Conservation (phyloP, 768 basidiomycete species). For the Rhodotorula graminis region DNA sequence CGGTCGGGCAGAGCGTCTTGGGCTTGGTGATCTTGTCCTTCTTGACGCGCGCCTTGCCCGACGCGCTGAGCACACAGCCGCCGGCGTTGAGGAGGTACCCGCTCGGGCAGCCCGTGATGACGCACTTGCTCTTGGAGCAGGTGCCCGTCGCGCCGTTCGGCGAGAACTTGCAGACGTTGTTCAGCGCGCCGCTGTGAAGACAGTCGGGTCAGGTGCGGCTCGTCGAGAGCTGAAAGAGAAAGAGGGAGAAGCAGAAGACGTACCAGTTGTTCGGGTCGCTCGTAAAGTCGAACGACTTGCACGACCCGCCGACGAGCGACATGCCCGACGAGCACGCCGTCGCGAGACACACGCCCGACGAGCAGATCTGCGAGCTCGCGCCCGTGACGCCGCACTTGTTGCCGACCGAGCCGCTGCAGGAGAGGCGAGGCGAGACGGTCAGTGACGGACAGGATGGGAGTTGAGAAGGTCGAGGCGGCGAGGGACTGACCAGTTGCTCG, state of each 20-base stretch:
- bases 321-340: conserved; percentile 22
- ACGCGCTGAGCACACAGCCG: conserved; percentile 6
- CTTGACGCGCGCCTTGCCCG: conserved; percentile 21
- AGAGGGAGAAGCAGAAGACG: too few species aligned
- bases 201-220: too few species aligned
- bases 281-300: background rate
- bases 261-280: conserved; percentile 19
- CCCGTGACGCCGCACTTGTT: conserved; percentile 1
- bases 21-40: background rate
- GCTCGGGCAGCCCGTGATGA: conserved; percentile 1
- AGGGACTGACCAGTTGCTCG: background rate
- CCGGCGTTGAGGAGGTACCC: conserved; percentile 6
- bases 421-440: too few species aligned
- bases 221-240: too few species aligned
- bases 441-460: too few species aligned
- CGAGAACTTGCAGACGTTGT: conserved; percentile 12
- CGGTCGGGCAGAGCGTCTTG: conserved; percentile 26
- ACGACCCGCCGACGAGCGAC: conserved; percentile 12
- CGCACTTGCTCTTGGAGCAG: conserved; percentile 3
- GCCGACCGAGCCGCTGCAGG: background rate
- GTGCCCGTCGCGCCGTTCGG: background rate
- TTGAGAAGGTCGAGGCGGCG: too few species aligned
- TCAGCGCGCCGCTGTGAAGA: background rate
- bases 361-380: conserved; percentile 11
- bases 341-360: conserved; percentile 8